Evolutionary conservation across 306 rosid genomes (phyloP), one percentile per base, ranked within the genome.

Genomic region (Aeschynomene evenia): DNA sequence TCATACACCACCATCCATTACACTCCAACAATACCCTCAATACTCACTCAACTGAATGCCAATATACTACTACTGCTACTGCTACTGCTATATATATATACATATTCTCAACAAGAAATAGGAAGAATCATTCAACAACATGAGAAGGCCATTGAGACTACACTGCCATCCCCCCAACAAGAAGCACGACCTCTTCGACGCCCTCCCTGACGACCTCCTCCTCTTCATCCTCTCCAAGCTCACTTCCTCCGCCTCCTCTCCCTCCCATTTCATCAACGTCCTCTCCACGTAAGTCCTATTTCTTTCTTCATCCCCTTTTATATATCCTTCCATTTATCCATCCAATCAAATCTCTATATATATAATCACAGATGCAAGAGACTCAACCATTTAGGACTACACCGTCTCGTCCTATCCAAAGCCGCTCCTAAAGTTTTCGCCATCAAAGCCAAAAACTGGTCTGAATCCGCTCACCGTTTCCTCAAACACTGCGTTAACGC

Each of bases 151-250:
- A 4, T 56, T 36, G 4, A 75, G 55, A 34, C 53, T 55, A n/a
- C 2, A n/a, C n/a, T n/a, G n/a, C n/a, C n/a, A n/a, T n/a, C 19
- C 12, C n/a, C 6, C 36, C 0, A 66, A 76, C 34, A 66, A 46
- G 29, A 52, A 84, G 21, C 42, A 53, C 1, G 89, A 84, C 63
- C 65, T 79, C 80, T 86, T 90, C 43, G 83, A 94, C 19, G 79
- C 11, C 39, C 52, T 94, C 9, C 96, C 92, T 0, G 98, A 90
- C 61, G 98, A 94, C 79, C 73, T 94, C 29, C 74, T 90, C 5
- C 68, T 88, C 43, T 66, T 52, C 68, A 75, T 94, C 45, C 88
- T 94, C 77, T 75, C 86, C 19, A 94, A 84, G 48, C 90, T 94
- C 76, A 87, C 82, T 74, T 74, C 90, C 75, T 43, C 92, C 15